A percentile compares a stretch with the other conserved stretches of the same genome.
phyloP scores from a whole-genome alignment of 2,329 filamentous ascomycete genomes.

The Fusarium sp. region DNA sequence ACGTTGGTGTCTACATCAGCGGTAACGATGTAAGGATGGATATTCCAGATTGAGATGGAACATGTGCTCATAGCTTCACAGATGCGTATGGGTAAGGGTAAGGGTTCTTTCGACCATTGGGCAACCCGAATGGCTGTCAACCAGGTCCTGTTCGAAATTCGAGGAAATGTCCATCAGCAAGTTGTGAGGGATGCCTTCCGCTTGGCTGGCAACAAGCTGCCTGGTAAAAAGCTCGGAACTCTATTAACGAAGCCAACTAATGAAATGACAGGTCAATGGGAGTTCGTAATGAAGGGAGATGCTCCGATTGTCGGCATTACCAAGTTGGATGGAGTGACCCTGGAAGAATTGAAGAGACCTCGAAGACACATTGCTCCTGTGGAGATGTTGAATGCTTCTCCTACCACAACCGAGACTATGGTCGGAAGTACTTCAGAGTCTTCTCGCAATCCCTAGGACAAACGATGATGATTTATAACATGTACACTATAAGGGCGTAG shows the following conservation, averaged over 20 bases:
- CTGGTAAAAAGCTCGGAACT: conserved; percentile 68
- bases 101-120: conserved; percentile 98
- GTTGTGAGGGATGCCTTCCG: conserved; percentile 94
- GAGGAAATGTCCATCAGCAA: conserved; percentile 93
- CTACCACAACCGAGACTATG: conserved; percentile 52
- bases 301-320: conserved; percentile 91
- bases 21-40: conserved; percentile 81
- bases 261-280: conserved; percentile 75
- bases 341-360: conserved; percentile 86
- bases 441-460: conserved; percentile 46
- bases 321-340: conserved; percentile 85
- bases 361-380: conserved; percentile 72
- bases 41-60: conserved; percentile 6
- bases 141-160: conserved; percentile 92
- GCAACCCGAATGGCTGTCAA: conserved; percentile 89
- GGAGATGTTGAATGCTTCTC: conserved; percentile 53
- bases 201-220: conserved; percentile 93
- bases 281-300: conserved; percentile 95
- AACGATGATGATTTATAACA: conserved; percentile 30
- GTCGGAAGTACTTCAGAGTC: conserved; percentile 53
- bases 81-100: conserved; percentile 99
- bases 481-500: conserved; percentile 47
- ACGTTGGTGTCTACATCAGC: conserved; percentile 94
- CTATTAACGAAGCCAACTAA: conserved; percentile 39
- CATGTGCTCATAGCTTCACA: conserved; percentile 51